Base-by-base conservation (phyloP, 2,329 filamentous ascomycete genomes). In the Pseudopithomyces chartarum region DNA sequence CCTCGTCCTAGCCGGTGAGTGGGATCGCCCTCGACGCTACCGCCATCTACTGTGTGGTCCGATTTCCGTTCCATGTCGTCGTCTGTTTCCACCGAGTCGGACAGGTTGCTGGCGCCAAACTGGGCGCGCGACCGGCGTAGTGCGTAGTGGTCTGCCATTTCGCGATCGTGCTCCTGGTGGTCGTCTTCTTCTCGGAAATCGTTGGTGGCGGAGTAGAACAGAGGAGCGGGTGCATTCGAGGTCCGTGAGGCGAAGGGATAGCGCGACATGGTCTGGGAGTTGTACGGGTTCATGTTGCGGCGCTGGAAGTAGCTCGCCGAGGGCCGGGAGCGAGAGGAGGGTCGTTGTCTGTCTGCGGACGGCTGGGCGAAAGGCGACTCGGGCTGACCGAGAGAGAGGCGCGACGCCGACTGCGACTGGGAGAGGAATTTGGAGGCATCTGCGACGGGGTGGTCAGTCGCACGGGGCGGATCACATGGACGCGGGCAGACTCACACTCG, bases 351-450 rank as follows among this genome's bases (percentile, higher is more conserved):
- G 76, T 79, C 66, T 75, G 78, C 63, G 76, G 76, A 59, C 80
- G 81, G 68, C 79, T 81, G 70, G 79, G 73, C 48, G 78, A 80
- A 70, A 76, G 80, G 63, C 76, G 76, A 69, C 65, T 82, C 76
- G 63, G 63, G 73, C 64, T 79, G 85, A 78, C 73, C 89, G 85
- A 78, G 92, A 65, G 90, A 91, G 69, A 98, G 82, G 61, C 92
- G 89, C 59, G 93, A 96, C 82, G 97, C 93, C 63, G 92, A 97
- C 85, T 98, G 95, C 65, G 93, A 97, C 85, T 98, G 95, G 64
- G 93, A 97, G 84, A 99, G 87, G 76, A 99, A 99, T 67, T 89
- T 90, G 65, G 94, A 98, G 70, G 95, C 95, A 88, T 98, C 95
- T 97, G 71, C 52, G 60, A 61, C 64, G 63, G 56, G 64, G 58